phyloP scores from a whole-genome alignment of 2,329 filamentous ascomycete genomes.

The Hysterium pulicare region DNA sequence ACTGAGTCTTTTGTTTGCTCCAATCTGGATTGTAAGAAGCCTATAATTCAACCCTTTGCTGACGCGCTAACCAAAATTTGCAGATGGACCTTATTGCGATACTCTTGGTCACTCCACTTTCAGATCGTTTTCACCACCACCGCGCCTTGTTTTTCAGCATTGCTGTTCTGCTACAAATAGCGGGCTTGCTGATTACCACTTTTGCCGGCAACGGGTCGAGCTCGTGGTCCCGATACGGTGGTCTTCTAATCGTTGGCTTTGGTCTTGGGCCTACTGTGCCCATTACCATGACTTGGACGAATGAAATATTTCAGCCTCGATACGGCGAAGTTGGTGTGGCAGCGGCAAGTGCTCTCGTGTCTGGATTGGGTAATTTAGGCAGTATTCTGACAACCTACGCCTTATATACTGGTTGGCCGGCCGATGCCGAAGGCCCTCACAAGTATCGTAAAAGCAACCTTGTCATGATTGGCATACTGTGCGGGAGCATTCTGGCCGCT shows the following conservation, averaged over 20 bases:
- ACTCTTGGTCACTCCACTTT: conserved; percentile 77
- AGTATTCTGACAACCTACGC: conserved; percentile 87
- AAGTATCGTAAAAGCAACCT: conserved; percentile 82
- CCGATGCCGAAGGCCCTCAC: conserved; percentile 63
- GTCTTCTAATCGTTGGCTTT: conserved; percentile 85
- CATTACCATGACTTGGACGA: conserved; percentile 92
- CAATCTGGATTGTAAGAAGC: conserved; percentile 79
- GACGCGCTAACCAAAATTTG: conserved; percentile 6
- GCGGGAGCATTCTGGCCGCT: conserved; percentile 71
- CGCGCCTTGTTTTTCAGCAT: conserved; percentile 78
- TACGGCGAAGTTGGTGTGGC: conserved; percentile 91
- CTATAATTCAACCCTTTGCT: not conserved
- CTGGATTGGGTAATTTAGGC: conserved; percentile 80
- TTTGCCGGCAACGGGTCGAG: conserved; percentile 62
- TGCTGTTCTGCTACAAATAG: conserved; percentile 74
- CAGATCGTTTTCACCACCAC: conserved; percentile 78
- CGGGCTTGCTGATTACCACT: conserved; percentile 74
- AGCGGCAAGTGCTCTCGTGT: conserved; percentile 79
- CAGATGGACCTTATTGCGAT: conserved; percentile 87
- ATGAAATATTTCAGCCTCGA: conserved; percentile 82
- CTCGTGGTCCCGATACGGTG: conserved; percentile 82
- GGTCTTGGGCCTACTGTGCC: conserved; percentile 87
- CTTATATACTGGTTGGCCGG: conserved; percentile 81
- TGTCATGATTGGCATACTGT: conserved; percentile 82
- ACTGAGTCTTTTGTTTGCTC: conserved; percentile 79